Base-by-base conservation (phyloP, 106 monocot species). In the Dioscorea alata region DNA sequence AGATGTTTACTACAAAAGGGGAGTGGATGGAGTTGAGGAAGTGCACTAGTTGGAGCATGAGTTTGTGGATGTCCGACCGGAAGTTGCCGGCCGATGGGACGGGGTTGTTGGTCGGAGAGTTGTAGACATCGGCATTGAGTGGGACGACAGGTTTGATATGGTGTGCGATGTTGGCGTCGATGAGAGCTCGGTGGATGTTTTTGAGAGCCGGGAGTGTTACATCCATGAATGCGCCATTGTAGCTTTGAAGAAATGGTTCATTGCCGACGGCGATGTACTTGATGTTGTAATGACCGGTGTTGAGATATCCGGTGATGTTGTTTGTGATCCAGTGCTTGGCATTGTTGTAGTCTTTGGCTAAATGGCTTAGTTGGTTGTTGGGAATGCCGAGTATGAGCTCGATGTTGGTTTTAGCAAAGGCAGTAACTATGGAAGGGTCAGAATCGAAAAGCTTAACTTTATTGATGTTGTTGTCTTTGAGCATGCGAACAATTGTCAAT, bases 1-100 rank as follows among this genome's bases (percentile, higher is more conserved):
- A 88, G 22, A 88, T 88, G 67, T 88, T 88, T 63, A 88, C 76
- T 0, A 84, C 52, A 28, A 84, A 88, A 1, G 88, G 88, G 8
- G 88, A 64, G 5, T 34, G 53, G 6, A 75, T 81, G 22, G 33
- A 21, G 54, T 78, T 14, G 34, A 88, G 84, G 66, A 65, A 88
- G 15, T 49, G 69, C 16, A 82, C 70, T 16, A 88, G 67, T 8
- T 88, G 61, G 60, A 70, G 22, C 81, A 82, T 85, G 60, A 76
- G 64, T n/a, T 20, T 16, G 31, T 67, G 73, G 50, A 88, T 85
- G 70, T 88, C 85, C 14, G 50, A 25, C 6, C 88, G 78, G 68
- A 84, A 88, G 67, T 64, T 50, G 4, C 88, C 81, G 0, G 84
- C 60, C 0, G 88, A 88, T 12, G 82, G 82, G 48, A 82, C 67